Base-by-base conservation (phyloP, 2,329 filamentous ascomycete species). In the Botryotinia globosa region DNA sequence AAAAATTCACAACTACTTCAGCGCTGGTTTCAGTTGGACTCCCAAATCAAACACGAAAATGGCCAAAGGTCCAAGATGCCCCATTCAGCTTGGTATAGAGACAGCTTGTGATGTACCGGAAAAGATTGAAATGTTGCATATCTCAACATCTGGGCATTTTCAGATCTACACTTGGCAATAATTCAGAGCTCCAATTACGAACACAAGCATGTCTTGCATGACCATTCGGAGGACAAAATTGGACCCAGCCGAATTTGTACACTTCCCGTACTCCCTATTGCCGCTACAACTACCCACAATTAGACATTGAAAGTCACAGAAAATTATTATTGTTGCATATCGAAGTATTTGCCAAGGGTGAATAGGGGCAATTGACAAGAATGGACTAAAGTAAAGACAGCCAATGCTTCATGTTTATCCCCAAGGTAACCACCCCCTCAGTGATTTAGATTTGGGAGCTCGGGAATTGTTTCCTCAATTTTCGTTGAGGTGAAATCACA, bases 81-180 rank as follows among this genome's bases (percentile, higher is more conserved):
- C 6, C 6, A 54, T 54, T 56, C 62, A 34, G 10, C 62, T 18
- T 32, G 62, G 16, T 22, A 32, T 22, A 29, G n/a, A 44, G n/a
- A 32, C 61, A 45, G 42, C 42, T 45, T 25, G 16, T 64, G 62
- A 29, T 45, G 62, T 34, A 32, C 20, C 62, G 12, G 32, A 45
- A 64, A 34, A 64, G n/a, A 45, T 64, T 42, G 7, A 45, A 64
- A 64, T 64, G 62, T 64, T 64, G 62, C 62, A 64, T 45, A 34
- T 45, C 42, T 64, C 62, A 45, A 45, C 42, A 64, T 45, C 62
- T 64, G 62, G 62, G 62, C 62, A 45, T 64, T 64, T 22, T 44
- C n/a, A 45, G 39, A 64, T 64, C 62, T 64, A 44, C 62, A 64
- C 42, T 32, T 34, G 42, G 62, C 39, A 45, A 45, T 45, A 32